Evolutionary conservation across 139 green algal genomes (phyloP), one percentile per base, ranked within the genome.

Genomic region (Asterochloris sp.): DNA sequence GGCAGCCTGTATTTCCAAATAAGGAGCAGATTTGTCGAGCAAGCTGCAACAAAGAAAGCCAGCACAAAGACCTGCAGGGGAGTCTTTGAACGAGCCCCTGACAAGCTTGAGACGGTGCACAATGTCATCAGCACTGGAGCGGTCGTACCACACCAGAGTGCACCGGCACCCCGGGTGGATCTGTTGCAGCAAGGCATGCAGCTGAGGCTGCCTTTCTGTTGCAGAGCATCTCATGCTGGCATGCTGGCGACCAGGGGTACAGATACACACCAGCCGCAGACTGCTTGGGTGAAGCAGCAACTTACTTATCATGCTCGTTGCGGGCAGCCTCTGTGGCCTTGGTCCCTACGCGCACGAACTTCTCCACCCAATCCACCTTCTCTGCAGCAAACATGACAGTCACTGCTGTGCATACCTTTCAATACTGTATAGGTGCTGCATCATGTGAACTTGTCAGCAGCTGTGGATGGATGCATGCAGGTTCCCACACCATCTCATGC

Each of bases 291-390:
- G 12, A 47, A 19, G 21, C 27, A 67, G 66, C 27, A 11, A 16
- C 54, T 78, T n/a, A 78, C 80, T 47, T 62, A 60, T 88, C 80
- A 60, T 87, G 83, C 80, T 91, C 86, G 27, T 84, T 62, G 27
- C 88, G 74, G 2, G 82, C 81, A 26, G 86, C 83, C 60, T 88
- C 64, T 29, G 79, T 85, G 19, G 84, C 85, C 15, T 79, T 60
- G 11, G 78, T 87, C 23, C 90, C 91, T 63, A 90, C 85, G 15
- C 82, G 86, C 63, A 98, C 87, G 89, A 98, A 97, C 88, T 96
- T 97, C 85, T 98, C 94, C 78, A 98, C 95, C 94, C 93, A 96
- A 21, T 66, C 85, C 73, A 96, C 92, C 83, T 98, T 96, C 60
- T 97, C 92, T 24, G 76, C 67, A 54, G 38, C 38, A 54, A 54